Evolutionary conservation across 805 yeast genomes (phyloP).

Genomic region (Barnettozyma botsteinii): DNA sequence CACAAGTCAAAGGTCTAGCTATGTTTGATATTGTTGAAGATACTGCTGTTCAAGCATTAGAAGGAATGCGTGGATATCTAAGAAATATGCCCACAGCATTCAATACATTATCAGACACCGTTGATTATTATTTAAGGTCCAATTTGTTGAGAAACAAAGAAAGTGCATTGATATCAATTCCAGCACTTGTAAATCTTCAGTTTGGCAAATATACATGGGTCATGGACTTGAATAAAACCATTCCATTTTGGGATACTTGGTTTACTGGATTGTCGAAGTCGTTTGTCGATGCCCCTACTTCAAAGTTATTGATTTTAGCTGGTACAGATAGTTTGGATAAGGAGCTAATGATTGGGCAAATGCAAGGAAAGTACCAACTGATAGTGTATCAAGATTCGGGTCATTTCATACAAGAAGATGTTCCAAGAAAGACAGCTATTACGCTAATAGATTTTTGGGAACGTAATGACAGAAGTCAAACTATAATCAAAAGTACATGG

Average conservation of each 20-base stretch:
- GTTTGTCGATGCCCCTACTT: conserved; percentile 45
- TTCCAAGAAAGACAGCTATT: conserved; percentile 60
- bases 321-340: conserved; percentile 89
- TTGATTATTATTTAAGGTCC: conserved; percentile 74
- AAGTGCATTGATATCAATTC: conserved; percentile 76
- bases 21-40: conserved; percentile 94
- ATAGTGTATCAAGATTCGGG: conserved; percentile 79
- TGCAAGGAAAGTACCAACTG: conserved; percentile 95
- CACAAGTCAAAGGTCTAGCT: conserved; percentile 55
- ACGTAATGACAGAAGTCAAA: conserved; percentile 32
- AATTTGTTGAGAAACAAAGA: conserved; percentile 44
- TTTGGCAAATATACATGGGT: conserved; percentile 46
- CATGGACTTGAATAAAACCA: conserved; percentile 55
- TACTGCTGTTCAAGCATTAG: conserved; percentile 68
- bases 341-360: conserved; percentile 85
- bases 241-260: conserved; percentile 79
- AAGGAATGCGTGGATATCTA: conserved; percentile 62
- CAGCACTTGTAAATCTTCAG: conserved; percentile 44
- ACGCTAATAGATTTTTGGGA: conserved; percentile 43
- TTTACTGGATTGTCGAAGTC: conserved; percentile 57
- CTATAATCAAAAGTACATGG: conserved; percentile 36
- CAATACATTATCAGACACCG: conserved; percentile 46
- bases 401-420: conserved; percentile 94
- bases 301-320: conserved; percentile 74
- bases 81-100: conserved; percentile 60